Base-by-base conservation (phyloP, 257 asterid species). In the Nyctanthes arbortristis region DNA sequence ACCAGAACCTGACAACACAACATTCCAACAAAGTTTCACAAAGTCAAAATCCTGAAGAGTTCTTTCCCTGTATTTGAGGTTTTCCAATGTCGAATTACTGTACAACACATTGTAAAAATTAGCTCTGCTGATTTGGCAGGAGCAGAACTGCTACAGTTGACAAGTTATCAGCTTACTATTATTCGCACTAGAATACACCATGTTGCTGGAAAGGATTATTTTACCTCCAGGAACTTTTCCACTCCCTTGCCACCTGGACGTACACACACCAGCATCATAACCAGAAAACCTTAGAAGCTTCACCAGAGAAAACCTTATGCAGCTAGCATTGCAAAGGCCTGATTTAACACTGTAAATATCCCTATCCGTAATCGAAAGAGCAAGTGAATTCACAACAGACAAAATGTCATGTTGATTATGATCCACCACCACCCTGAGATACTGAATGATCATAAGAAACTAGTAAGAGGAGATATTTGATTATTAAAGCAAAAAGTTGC, bases 191-290 rank as follows among this genome's bases (percentile, higher is more conserved):
- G 5, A 75, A 61, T 31, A 34, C 45, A 9, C 55, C 49, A 20
- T 3, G 8, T 52, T 62, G 31, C 71, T 18, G 31, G 72, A 35
- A 55, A 39, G 55, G 60, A 31, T 8, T 39, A 18, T 1, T 14
- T 73, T 77, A 83, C 88, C 96, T 84, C 95, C 95, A 25, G 95
- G 96, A 73, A 85, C 95, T 69, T 81, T 84, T 75, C 76, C 82
- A 56, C 73, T 80, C 68, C 89, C 88, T 34, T 79, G 85, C 96
- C 96, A 89, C 77, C 75, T 81, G 57, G 92, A 77, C 28, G 84
- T 75, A 84, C 96, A 87, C 52, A 89, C 85, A 34, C 88, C 92
- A 18, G 96, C 90, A 84, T 89, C 95, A 67, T 80, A 89, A 16
- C 96, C 92, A 70, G 90, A 79, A 66, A 76, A 74, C 81, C 87